phyloP scores from a whole-genome alignment of 2,329 filamentous ascomycete genomes.

The Penicillium sp. region DNA sequence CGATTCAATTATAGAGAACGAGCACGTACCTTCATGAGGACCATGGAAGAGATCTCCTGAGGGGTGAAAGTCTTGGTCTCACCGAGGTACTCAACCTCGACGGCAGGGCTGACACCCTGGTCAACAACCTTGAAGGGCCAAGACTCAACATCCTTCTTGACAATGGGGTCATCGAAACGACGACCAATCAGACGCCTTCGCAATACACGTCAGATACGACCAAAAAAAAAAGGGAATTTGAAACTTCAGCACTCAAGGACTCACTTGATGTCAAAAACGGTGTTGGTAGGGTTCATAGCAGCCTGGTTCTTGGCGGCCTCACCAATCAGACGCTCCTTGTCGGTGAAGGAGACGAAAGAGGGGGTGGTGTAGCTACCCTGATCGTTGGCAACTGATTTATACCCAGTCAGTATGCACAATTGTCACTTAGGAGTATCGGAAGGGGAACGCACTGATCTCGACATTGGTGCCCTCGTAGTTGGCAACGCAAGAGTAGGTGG shows the following conservation, averaged over 20 bases:
- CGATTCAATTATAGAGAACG: background rate
- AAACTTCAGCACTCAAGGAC: slow-evolving; percentile 36
- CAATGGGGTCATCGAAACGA: slow-evolving; percentile 89
- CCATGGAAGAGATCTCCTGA: slow-evolving; percentile 99
- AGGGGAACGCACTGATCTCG: slow-evolving; percentile 76
- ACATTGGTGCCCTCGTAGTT: slow-evolving; percentile 99
- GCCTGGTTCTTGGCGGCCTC: slow-evolving; percentile 99
- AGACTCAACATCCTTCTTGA: slow-evolving; percentile 98
- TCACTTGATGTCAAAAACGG: slow-evolving; percentile 98
- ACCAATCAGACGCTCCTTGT: slow-evolving; percentile 98
- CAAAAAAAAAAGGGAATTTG: background rate
- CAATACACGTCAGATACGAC: slow-evolving; percentile 9
- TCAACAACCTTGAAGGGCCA: slow-evolving; percentile 99
- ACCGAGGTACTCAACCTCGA: slow-evolving; percentile 92
- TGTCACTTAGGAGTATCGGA: background rate
- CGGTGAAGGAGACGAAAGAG: slow-evolving; percentile 98
- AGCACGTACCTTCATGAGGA: slow-evolving; percentile 81
- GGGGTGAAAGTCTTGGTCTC: slow-evolving; percentile 96
- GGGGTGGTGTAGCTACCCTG: slow-evolving; percentile 99
- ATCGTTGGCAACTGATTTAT: slow-evolving; percentile 81
- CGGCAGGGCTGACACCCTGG: slow-evolving; percentile 81
- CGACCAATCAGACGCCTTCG: slow-evolving; percentile 93
- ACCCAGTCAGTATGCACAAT: slow-evolving; percentile 12
- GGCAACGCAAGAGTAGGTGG: slow-evolving; percentile 99
- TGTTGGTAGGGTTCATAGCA: slow-evolving; percentile 98